Evolutionary conservation across 306 rosid species (phyloP).

Genomic region (Malus sylvestris): DNA sequence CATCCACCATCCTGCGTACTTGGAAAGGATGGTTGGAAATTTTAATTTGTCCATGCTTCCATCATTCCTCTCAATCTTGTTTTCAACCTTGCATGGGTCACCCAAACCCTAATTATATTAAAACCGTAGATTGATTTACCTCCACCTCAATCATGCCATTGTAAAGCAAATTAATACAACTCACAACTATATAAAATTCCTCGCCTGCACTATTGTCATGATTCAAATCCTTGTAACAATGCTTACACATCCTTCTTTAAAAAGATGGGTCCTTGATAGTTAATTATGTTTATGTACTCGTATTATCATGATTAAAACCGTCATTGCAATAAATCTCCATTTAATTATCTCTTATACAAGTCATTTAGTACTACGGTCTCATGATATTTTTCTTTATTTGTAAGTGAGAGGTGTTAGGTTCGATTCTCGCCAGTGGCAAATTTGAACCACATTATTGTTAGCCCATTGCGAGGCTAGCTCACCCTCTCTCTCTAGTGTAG

Average conservation of each 20-base stretch:
- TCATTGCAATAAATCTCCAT: background rate
- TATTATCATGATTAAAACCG: background rate
- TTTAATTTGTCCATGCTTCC: slow-evolving; percentile 18
- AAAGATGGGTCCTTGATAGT: background rate
- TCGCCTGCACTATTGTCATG: slow-evolving; percentile 2
- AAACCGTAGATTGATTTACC: slow-evolving; percentile 43
- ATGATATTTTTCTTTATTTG: no score
- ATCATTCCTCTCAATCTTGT: slow-evolving; percentile 31
- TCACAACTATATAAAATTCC: background rate
- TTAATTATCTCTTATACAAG: background rate
- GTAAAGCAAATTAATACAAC: slow-evolving; percentile 16
- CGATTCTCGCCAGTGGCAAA: no score
- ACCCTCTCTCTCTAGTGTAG: no score
- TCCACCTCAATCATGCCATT: slow-evolving; percentile 30
- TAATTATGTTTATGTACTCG: background rate
- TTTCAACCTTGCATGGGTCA: slow-evolving; percentile 26
- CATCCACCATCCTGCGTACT: slow-evolving; percentile 5
- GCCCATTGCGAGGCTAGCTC: no score
- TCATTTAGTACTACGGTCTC: no score
- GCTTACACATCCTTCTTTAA: background rate
- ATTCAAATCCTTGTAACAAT: background rate
- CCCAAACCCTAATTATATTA: slow-evolving; percentile 17
- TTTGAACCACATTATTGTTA: no score
- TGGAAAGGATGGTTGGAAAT: slow-evolving; percentile 13
- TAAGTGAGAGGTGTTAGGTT: no score